phyloP scores from a whole-genome alignment of 345 rosid genomes.

The Aurinia saxatilis region DNA sequence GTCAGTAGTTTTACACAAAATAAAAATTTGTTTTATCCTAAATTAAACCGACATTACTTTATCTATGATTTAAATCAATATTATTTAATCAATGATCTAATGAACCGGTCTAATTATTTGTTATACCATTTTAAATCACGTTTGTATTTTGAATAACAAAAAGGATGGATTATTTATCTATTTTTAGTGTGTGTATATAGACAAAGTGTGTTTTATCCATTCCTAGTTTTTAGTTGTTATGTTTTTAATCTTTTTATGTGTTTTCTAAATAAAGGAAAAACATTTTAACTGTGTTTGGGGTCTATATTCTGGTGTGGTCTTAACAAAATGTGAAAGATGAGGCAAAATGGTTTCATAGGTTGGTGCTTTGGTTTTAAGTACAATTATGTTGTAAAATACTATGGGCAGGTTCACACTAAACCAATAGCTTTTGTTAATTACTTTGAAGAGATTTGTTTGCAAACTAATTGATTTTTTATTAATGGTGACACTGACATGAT shows the following conservation, averaged over 20 bases:
- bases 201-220: conserved; percentile 1
- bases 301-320: background rate
- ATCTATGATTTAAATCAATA: too few relatives aligned
- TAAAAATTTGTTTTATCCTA: too few relatives aligned
- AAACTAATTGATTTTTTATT: background rate
- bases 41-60: too few relatives aligned
- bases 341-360: conserved; percentile 4
- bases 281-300: background rate
- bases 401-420: conserved; percentile 1
- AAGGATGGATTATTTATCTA: background rate
- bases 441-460: background rate
- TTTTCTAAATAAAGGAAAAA: background rate
- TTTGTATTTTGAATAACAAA: too few relatives aligned
- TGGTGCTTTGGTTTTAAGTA: conserved; percentile 2
- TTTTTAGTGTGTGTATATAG: background rate
- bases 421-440: background rate
- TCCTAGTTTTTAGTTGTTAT: background rate
- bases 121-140: too few relatives aligned
- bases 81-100: too few relatives aligned
- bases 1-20: too few relatives aligned
- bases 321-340: conserved; percentile 2
- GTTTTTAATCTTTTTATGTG: background rate
- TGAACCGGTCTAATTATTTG: too few relatives aligned
- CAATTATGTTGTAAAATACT: background rate
- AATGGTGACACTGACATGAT: background rate